Evolutionary conservation across 345 rosid genomes (phyloP).

Genomic region (Syzygium grande): DNA sequence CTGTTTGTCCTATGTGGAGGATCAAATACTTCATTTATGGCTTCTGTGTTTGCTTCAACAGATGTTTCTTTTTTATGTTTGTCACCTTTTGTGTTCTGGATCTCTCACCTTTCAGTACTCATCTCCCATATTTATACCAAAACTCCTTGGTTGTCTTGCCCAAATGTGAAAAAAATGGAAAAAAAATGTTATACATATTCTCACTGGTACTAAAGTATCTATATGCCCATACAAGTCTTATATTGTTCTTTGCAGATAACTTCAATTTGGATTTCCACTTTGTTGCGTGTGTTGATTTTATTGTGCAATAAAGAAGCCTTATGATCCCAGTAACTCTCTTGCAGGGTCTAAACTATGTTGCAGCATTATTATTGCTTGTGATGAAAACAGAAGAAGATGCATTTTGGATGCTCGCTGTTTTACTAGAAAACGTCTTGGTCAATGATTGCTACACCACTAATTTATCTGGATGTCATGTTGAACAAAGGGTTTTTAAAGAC

Average conservation of each 20-base stretch:
- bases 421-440: constrained; percentile 88
- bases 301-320: not conserved
- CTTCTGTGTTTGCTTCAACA: not conserved
- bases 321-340: not conserved
- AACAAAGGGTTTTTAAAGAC: constrained; percentile 95
- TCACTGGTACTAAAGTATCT: not conserved
- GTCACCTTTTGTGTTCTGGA: not conserved
- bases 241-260: not conserved
- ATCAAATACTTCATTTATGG: not conserved
- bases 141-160: not conserved
- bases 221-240: not conserved
- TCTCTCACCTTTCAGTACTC: not conserved
- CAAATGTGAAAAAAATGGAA: not conserved
- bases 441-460: constrained; percentile 93
- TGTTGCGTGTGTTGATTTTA: not conserved
- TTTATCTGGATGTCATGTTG: constrained; percentile 97
- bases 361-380: constrained; percentile 84
- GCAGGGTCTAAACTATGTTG: constrained; percentile 97
- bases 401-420: constrained; percentile 98
- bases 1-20: not conserved
- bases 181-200: not conserved
- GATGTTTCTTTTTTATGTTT: not conserved
- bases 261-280: not conserved
- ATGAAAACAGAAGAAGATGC: constrained; percentile 99
- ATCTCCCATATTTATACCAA: not conserved